Evolutionary conservation across 202 grass and related monocot genomes (phyloP), one percentile per base, ranked within the genome.

Genomic region (Schoenoplectus tabernaemontani): DNA sequence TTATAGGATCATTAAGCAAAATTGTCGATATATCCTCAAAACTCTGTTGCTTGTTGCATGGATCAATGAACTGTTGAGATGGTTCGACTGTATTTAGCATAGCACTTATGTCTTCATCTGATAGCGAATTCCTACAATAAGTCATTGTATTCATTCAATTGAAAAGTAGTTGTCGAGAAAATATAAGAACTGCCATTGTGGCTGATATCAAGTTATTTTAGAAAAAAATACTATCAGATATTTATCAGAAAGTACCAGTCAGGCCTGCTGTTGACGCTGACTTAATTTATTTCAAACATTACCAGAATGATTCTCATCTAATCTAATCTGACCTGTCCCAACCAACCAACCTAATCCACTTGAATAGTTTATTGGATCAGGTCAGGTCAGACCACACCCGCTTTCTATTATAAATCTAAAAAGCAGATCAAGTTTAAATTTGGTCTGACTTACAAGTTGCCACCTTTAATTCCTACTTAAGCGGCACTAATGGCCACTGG

Each of bases 71-170:
- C 78, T 86, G 89, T 74, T 91, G 89, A 60, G 89, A 58, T 54
- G 91, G 39, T 47, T 91, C 87, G 46, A 89, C 85, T 23, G 87
- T 64, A 5, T 43, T 41, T 23, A 87, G 83, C 85, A 89, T 88
- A 81, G 57, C 82, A 82, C 78, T 84, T 76, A 91, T 77, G 5
- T 95, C 92, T 81, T 87, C 87, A 22, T 89, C 87, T 2, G 86
- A 87, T 32, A 91, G 83, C 57, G 90, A 84, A 82, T 77, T 86
- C 83, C 92, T 95, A 83, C 85, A 85, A 70, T 34, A 23, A 66
- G 38, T 43, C 7, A 20, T 53, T 36, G 28, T 54, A 19, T 53
- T 69, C 1, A 47, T 15, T 36, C 36, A 42, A 48, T 30, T 47
- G 9, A 71, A 28, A 28, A 47, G 22, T 17, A 65, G 16, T 19